phyloP scores from a whole-genome alignment of 2,329 filamentous ascomycete genomes.

The Meredithiella fracta region DNA sequence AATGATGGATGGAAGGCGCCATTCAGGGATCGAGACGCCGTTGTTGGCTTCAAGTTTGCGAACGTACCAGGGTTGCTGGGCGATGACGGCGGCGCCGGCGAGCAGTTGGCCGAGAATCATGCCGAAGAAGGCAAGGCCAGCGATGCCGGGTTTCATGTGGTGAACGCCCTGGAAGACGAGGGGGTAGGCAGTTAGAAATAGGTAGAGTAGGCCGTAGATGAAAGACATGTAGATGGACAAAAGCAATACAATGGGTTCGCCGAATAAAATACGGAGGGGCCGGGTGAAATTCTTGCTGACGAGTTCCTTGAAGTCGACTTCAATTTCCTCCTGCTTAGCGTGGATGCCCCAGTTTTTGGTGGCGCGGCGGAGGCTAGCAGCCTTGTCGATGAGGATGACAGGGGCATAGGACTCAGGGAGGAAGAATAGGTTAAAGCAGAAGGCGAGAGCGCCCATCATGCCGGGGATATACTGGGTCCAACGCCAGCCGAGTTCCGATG shows the following conservation, averaged over 20 bases:
- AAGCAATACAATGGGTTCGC: conserved; percentile 51
- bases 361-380: conserved; percentile 41
- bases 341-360: conserved; percentile 56
- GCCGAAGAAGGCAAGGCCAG: conserved; percentile 70
- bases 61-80: conserved; percentile 49
- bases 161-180: conserved; percentile 64
- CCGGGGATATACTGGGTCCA: conserved; percentile 52
- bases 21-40: conserved; percentile 47
- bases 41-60: conserved; percentile 53
- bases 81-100: conserved; percentile 46
- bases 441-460: conserved; percentile 47
- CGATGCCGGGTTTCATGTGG: conserved; percentile 49
- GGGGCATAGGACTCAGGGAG: conserved; percentile 56
- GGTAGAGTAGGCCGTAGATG: conserved; percentile 64
- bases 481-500: conserved; percentile 48
- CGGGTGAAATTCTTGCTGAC: conserved; percentile 51
- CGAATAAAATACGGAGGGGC: conserved; percentile 47
- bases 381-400: conserved; percentile 45
- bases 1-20: conserved; percentile 48
- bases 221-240: conserved; percentile 59
- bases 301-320: conserved; percentile 47
- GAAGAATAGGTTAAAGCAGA: conserved; percentile 43
- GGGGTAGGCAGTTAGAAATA: conserved; percentile 73
- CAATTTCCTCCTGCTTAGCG: conserved; percentile 55
- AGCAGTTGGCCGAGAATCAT: conserved; percentile 61